Evolutionary conservation across 257 asterid genomes (phyloP).

Genomic region (Echium plantagineum): DNA sequence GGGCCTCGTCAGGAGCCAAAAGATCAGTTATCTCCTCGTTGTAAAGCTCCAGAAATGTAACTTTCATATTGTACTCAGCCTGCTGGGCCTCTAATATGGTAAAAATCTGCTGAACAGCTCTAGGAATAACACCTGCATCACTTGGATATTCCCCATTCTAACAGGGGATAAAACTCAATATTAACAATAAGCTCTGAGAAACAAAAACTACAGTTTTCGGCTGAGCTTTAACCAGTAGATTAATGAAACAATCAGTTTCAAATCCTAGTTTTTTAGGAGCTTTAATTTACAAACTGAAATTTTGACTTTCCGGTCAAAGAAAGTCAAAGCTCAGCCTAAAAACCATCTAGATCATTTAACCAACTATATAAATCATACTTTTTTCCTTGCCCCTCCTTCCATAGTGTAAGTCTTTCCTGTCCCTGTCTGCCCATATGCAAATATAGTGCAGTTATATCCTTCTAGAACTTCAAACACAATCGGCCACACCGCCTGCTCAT

Average conservation of each 20-base stretch:
- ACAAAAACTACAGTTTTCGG: not conserved
- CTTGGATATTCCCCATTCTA: conserved; percentile 29
- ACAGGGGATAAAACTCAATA: not conserved
- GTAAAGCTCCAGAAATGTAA: conserved; percentile 45
- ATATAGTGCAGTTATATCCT: conserved; percentile 52
- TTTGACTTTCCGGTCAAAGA: too few species aligned
- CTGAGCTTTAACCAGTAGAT: not conserved
- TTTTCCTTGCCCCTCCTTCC: conserved; percentile 49
- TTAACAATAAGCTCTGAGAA: not conserved
- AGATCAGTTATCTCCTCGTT: conserved; percentile 63
- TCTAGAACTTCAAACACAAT: conserved; percentile 36
- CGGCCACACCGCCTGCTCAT: conserved; percentile 40
- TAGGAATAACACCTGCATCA: conserved; percentile 44
- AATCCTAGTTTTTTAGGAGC: too few species aligned
- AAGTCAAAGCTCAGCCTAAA: not conserved
- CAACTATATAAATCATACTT: conserved; percentile 18
- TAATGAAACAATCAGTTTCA: too few species aligned
- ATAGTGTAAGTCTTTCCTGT: conserved; percentile 54
- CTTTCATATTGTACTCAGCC: conserved; percentile 43
- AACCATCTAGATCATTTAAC: not conserved
- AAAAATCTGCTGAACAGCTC: conserved; percentile 44
- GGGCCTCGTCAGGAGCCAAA: conserved; percentile 27
- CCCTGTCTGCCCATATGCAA: conserved; percentile 58
- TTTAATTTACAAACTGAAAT: too few species aligned
- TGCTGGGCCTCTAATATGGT: conserved; percentile 28